Evolutionary conservation across 345 rosid species (phyloP), one percentile per base, ranked within the genome.

Genomic region (Salix brachista): DNA sequence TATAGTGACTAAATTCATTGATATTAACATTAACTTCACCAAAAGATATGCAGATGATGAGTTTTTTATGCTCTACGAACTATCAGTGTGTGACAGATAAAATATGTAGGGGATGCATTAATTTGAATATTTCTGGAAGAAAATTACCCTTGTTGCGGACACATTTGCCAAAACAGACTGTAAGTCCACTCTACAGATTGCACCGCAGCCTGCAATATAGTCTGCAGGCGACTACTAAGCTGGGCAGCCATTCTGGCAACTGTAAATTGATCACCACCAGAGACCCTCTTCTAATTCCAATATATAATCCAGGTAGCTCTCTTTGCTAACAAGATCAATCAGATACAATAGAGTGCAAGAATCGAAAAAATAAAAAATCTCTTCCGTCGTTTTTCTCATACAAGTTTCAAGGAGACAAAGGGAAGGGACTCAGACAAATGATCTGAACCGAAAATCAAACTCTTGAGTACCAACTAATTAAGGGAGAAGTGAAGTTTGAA

Each of bases 111-210:
- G 26, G 28, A 58, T 52, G 58, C 58, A 4, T 46, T 46, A 1
- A 46, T 46, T 46, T 46, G 4, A 52, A 52, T 52, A 2, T 52
- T 52, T 52, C 10, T 52, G 23, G 58, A 52, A 52, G 23, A 58
- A 58, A 36, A 54, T 67, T 86, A 96, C 99, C 98, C 90, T 91
- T 92, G 94, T 69, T 89, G 98, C 0, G 99, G 98, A 85, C 95
- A 94, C 61, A 89, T 23, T 83, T 92, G 94, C 99, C 99, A 96
- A 74, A 91, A 91, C 81, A 96, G 89, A 80, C 97, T 86, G 79
- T 96, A 96, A 65, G 97, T 94, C 99, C 99, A 96, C 11, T 87
- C 89, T 80, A 94, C 93, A 8, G 98, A 94, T 85, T 94, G 94
- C 80, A 96, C 97, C 56, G 92, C 92, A 30, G 87, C 86, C 85